phyloP scores from a whole-genome alignment of 306 rosid genomes.

The Fragaria ananassa region DNA sequence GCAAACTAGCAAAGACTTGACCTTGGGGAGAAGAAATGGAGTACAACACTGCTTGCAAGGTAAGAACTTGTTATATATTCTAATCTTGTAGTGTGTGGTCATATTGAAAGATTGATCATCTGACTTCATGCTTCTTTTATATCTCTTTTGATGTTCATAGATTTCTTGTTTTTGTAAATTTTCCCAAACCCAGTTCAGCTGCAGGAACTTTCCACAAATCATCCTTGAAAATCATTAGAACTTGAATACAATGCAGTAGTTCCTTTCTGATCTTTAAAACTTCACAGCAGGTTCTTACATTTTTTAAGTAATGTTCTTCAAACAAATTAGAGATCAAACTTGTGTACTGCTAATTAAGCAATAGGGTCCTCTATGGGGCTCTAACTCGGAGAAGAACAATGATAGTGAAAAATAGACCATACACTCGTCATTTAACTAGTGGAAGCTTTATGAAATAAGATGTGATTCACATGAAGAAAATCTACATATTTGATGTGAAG shows the following conservation, averaged over 20 bases:
- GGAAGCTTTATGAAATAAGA: neutral
- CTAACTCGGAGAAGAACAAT: neutral
- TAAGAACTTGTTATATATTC: neutral
- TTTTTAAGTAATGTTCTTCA: neutral
- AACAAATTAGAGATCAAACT: neutral
- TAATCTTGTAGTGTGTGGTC: neutral
- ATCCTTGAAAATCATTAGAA: neutral
- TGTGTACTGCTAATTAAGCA: neutral
- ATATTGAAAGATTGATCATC: neutral
- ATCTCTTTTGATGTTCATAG: neutral
- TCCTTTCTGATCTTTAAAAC: neutral
- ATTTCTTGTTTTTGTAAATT: neutral
- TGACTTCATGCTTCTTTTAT: neutral
- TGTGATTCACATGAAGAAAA: constrained; percentile 14
- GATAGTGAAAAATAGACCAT: neutral
- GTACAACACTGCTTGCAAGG: constrained; percentile 53
- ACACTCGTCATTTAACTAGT: neutral
- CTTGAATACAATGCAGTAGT: constrained; percentile 10
- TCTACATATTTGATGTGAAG: neutral
- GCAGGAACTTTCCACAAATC: neutral
- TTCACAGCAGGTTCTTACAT: neutral
- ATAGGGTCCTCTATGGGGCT: neutral
- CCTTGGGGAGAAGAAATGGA: constrained; percentile 40
- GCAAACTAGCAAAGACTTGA: neutral
- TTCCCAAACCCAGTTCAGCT: neutral